Percentiles rank a stretch among this genome's conserved stretches.
These are phyloP conservation scores for Eucalyptus microcorys DNA, from an alignment of 345 rosid genomes.

Conservation along the genomic window DNA sequence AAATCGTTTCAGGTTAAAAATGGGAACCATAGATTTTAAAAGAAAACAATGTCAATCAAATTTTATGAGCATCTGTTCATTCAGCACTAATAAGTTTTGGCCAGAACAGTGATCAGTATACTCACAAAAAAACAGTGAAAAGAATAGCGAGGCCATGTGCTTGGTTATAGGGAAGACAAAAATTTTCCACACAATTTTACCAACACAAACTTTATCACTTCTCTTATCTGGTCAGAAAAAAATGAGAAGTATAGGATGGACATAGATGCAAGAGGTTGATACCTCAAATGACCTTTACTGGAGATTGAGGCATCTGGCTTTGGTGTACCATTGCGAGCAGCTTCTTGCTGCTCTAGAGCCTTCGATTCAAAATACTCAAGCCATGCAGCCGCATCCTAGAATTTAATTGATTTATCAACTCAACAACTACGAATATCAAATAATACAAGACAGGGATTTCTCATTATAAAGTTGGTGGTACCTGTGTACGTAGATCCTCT, in stretches of 20 bases:
- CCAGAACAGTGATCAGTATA: neutral
- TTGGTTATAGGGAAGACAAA: neutral
- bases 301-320: conserved; percentile 97
- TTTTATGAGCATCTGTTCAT: neutral
- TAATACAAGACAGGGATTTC: neutral
- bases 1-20: neutral
- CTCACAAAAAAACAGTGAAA: neutral
- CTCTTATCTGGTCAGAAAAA: neutral
- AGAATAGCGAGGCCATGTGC: neutral
- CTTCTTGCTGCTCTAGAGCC: conserved; percentile 95
- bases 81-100: neutral
- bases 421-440: neutral
- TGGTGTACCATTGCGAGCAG: conserved; percentile 92
- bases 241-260: neutral
- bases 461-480: neutral
- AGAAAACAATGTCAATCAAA: neutral
- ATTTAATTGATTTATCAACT: neutral
- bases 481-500: conserved; percentile 96
- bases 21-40: neutral
- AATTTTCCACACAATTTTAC: neutral
- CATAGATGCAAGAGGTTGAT: neutral
- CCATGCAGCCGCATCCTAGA: conserved; percentile 97
- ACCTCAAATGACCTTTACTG: conserved; percentile 99
- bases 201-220: neutral
- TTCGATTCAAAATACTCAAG: conserved; percentile 95